Percentiles rank a stretch among this genome's conserved stretches.
Conservation (phyloP, 495 filamentous ascomycete genomes). For the Penicillium macrosclerotiorum region DNA sequence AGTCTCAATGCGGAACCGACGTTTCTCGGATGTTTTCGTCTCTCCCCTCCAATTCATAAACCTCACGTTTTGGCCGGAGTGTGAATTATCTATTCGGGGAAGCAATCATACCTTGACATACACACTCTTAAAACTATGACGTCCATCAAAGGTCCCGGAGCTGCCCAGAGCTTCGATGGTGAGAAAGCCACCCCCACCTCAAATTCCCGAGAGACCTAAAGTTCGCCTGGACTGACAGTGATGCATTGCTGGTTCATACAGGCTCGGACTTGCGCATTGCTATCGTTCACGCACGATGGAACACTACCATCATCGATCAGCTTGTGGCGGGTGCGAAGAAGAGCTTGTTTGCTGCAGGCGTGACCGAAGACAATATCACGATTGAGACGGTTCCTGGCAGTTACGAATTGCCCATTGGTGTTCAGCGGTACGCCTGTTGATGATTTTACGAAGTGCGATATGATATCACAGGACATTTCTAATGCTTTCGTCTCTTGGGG, state of each 20-base stretch:
- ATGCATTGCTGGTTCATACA: constrained; percentile 19
- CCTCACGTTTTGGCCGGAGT: background rate
- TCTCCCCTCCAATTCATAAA: background rate
- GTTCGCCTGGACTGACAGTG: background rate
- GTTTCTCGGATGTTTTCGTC: constrained; percentile 19
- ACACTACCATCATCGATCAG: constrained; percentile 71
- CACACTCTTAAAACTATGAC: constrained; percentile 31
- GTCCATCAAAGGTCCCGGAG: constrained; percentile 60
- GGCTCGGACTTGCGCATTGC: constrained; percentile 85
- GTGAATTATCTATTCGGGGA: background rate
- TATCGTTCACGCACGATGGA: constrained; percentile 96
- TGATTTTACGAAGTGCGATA: too few species aligned
- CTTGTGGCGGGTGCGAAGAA: constrained; percentile 72
- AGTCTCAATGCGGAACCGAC: constrained; percentile 17
- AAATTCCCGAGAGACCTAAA: background rate
- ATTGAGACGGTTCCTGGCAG: constrained; percentile 87
- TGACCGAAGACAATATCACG: constrained; percentile 83
- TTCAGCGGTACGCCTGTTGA: constrained; percentile 65
- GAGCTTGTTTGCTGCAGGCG: constrained; percentile 65
- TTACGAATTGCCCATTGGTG: constrained; percentile 88
- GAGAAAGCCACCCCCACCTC: constrained; percentile 8
- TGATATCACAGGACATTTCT: too few species aligned
- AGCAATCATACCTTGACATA: background rate
- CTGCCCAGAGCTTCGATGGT: constrained; percentile 51
- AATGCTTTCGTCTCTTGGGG: background rate